phyloP scores from a whole-genome alignment of 768 basidiomycete genomes.

The Kwoniella bestiolae region DNA sequence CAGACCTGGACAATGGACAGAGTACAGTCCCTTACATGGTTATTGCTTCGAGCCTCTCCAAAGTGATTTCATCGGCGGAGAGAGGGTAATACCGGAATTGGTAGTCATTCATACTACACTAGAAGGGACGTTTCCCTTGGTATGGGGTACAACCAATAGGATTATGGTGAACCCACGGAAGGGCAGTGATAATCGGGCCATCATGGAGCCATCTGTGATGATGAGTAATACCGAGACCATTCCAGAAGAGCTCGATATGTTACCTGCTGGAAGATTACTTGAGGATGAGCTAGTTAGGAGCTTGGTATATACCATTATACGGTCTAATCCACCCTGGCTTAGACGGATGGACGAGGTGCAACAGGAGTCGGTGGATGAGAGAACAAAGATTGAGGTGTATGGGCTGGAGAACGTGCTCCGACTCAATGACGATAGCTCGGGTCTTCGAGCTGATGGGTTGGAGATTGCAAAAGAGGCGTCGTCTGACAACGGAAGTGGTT shows the following conservation, averaged over 20 bases:
- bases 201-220: no score
- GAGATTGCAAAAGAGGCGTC: no score
- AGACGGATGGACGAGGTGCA: background rate
- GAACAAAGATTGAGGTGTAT: background rate
- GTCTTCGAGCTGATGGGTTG: background rate
- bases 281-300: background rate
- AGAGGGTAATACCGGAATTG: background rate
- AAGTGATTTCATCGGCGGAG: background rate
- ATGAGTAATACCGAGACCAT: background rate
- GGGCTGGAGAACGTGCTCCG: constrained; percentile 1
- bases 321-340: background rate
- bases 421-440: background rate
- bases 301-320: background rate
- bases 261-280: background rate
- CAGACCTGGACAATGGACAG: background rate
- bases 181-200: no score
- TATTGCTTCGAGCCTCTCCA: background rate
- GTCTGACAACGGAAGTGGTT: no score
- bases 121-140: background rate
- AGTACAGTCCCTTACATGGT: background rate
- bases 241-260: background rate
- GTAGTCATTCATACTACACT: background rate
- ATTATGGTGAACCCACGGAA: background rate
- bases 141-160: background rate
- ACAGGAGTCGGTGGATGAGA: background rate